phyloP scores from a whole-genome alignment of 352 stramenopile genomes.

The Globisporangium mamillatum region DNA sequence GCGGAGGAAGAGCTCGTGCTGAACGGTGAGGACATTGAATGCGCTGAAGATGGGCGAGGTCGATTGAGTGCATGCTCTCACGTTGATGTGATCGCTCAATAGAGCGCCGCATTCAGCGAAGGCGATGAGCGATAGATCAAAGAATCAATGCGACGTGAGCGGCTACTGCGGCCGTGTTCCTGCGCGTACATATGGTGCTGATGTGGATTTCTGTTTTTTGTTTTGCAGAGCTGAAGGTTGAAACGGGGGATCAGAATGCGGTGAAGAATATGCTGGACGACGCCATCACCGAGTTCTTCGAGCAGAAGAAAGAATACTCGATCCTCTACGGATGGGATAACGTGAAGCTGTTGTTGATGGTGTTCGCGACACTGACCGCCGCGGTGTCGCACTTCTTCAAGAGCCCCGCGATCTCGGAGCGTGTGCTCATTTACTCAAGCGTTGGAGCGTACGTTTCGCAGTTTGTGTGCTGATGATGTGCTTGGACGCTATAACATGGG shows the following conservation, averaged over 20 bases:
- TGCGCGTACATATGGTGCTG: neutral
- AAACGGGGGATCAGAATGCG: slow-evolving; percentile 82
- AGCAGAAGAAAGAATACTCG: slow-evolving; percentile 49
- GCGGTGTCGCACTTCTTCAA: slow-evolving; percentile 74
- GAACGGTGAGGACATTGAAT: slow-evolving; percentile 42
- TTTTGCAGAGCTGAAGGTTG: slow-evolving; percentile 52
- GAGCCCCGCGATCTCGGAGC: slow-evolving; percentile 52
- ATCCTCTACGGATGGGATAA: slow-evolving; percentile 84
- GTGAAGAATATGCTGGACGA: slow-evolving; percentile 88
- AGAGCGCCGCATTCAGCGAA: neutral
- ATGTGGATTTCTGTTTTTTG: neutral
- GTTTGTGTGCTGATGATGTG: neutral
- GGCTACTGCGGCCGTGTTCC: neutral
- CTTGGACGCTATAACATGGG: neutral
- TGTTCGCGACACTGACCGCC: slow-evolving; percentile 55
- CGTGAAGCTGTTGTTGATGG: slow-evolving; percentile 78
- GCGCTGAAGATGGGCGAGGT: neutral
- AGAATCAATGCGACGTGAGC: neutral
- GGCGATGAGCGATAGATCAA: neutral
- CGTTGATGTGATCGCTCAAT: neutral
- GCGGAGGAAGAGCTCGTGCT: slow-evolving; percentile 52
- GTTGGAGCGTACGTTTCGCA: slow-evolving; percentile 42
- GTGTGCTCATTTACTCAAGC: slow-evolving; percentile 66
- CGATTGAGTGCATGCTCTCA: neutral
- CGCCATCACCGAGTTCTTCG: slow-evolving; percentile 69